Conservation (phyloP, 202 grass and related monocot genomes). For the Zoysia matrella region DNA sequence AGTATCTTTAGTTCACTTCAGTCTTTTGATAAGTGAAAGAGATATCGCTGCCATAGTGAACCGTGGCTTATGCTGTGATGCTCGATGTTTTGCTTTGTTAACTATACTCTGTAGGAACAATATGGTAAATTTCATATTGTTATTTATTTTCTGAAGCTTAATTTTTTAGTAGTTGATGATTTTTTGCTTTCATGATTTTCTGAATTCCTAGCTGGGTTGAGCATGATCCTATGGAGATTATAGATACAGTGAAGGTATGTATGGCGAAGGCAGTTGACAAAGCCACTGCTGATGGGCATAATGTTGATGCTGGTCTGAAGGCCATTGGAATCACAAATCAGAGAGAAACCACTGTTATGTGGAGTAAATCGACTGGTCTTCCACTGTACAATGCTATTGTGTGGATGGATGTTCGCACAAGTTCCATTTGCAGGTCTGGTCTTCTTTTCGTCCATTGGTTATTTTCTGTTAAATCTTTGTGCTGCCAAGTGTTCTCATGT, state of each 20-base stretch:
- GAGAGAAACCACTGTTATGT: conserved; percentile 89
- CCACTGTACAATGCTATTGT: conserved; percentile 94
- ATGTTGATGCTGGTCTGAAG: conserved; percentile 64
- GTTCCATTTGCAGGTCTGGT: conserved; percentile 87
- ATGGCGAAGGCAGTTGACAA: conserved; percentile 71
- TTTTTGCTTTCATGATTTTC: background rate
- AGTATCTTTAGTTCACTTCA: too few species aligned
- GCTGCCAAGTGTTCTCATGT: background rate
- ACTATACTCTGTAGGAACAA: background rate
- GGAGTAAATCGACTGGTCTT: conserved; percentile 88
- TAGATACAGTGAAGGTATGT: conserved; percentile 75
- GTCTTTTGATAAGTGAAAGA: background rate
- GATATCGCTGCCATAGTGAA: background rate
- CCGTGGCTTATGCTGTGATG: background rate
- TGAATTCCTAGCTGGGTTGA: conserved; percentile 81
- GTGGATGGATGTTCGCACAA: conserved; percentile 97
- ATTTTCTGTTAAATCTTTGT: background rate
- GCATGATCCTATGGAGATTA: conserved; percentile 94
- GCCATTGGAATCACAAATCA: conserved; percentile 90
- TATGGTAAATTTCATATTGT: background rate
- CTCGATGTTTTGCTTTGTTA: background rate
- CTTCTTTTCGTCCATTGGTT: background rate
- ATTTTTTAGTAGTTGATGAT: background rate
- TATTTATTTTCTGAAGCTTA: background rate
- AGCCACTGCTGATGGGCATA: conserved; percentile 56